Evolutionary conservation across 768 basidiomycete genomes (phyloP).

Genomic region (Auriscalpium orientale): DNA sequence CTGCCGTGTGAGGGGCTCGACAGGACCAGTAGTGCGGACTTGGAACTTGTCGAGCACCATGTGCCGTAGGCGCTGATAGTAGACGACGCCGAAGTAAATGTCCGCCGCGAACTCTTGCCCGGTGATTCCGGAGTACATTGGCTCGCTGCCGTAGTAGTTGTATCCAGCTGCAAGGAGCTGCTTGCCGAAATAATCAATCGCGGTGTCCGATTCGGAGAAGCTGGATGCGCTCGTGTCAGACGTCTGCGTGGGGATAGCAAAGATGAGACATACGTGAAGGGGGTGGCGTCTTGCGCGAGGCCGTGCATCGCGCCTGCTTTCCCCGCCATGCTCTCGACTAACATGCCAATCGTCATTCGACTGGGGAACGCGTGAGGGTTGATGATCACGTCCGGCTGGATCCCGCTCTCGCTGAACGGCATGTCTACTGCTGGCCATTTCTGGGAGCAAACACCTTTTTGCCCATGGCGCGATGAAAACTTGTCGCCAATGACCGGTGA

Average conservation of each 20-base stretch:
- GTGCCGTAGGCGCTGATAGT: slow-evolving; percentile 97
- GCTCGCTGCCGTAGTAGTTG: slow-evolving; percentile 98
- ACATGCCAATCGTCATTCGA: slow-evolving; percentile 99
- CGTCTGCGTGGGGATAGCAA: background rate
- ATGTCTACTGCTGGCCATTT: slow-evolving; percentile 98
- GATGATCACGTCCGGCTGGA: slow-evolving; percentile 99
- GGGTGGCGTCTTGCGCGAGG: slow-evolving; percentile 95
- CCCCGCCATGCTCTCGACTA: slow-evolving; percentile 99
- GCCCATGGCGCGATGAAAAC: slow-evolving; percentile 97
- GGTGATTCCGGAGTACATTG: slow-evolving; percentile 99
- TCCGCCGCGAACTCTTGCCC: slow-evolving; percentile 98
- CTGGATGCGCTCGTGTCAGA: slow-evolving; percentile 31
- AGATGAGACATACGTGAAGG: slow-evolving; percentile 70
- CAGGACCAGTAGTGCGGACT: slow-evolving; percentile 95
- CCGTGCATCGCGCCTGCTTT: slow-evolving; percentile 99
- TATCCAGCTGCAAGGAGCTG: slow-evolving; percentile 91
- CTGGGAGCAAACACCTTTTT: slow-evolving; percentile 99
- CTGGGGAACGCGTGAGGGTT: slow-evolving; percentile 99
- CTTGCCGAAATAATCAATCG: slow-evolving; percentile 94
- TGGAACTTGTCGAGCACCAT: slow-evolving; percentile 99
- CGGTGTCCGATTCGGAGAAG: slow-evolving; percentile 95
- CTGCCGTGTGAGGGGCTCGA: slow-evolving; percentile 92
- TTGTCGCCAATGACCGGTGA: slow-evolving; percentile 98
- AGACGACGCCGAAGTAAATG: slow-evolving; percentile 97
- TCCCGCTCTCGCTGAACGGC: slow-evolving; percentile 98